Base-by-base conservation (phyloP, 768 basidiomycete genomes). In the Xerocomellus dryophilus region DNA sequence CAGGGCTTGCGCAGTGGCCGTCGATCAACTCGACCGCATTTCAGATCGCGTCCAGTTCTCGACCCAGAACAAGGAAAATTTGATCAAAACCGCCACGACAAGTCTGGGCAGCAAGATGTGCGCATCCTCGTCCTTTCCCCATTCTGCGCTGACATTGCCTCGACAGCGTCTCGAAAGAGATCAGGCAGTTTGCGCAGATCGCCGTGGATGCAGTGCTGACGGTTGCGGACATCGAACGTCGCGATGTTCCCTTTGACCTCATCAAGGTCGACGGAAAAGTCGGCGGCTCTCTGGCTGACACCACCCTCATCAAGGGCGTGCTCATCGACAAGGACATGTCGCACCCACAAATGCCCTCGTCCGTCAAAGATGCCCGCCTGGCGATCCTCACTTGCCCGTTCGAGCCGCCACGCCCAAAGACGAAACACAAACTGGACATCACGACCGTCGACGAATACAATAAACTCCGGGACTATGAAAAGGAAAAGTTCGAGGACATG, bases 251-350 rank as follows among this genome's bases (percentile, higher is more conserved):
- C 43, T 98, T 99, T 69, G 97, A 99, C 74, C 79, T 98, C 58
- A 98, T 98, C 81, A 98, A 99, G 72, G 96, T 98, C 14, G 93
- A 97, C 61, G 96, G 96, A 66, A 98, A 98, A 76, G 96, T 98
- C 59, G 97, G 97, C 43, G 97, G 97, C 36, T 92, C 94, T 10
- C 82, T 99, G 36, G 93, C 91, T 9, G 97, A 99, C 74, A 98
- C 93, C 7, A 84, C 83, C 40, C 82, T 99, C 62, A 96, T 99
- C 77, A 89, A 89, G 64, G 97, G 97, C 62, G 97, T 99, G 40
- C 90, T 99, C 63, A 83, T 99, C 69, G 97, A 99, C 85, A 99
- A 99, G 75, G 96, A 99, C 75, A 96, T 99, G 90, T 98, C 94
- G 12, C 97, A 99, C 67, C 90, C 96, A 5, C 93, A 97, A 72